Conservation (phyloP, 2,329 filamentous ascomycete species). For the Cladorrhinum sp. region DNA sequence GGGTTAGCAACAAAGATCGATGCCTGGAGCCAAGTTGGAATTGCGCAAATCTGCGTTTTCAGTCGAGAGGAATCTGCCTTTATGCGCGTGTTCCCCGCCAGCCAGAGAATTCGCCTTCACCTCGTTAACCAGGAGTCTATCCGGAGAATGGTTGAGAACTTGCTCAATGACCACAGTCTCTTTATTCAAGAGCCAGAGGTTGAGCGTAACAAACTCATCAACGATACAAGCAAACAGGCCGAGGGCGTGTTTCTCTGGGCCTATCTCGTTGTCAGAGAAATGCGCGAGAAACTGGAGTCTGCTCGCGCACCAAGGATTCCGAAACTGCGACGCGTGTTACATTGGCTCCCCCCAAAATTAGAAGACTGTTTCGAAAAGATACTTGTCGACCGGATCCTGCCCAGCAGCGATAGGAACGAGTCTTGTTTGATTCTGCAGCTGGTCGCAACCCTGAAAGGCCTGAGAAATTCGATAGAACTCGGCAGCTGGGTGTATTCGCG, state of each 20-base stretch:
- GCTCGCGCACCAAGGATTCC: neutral
- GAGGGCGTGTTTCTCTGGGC: neutral
- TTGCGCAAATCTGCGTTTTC: conserved; percentile 8
- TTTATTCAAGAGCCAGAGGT: neutral
- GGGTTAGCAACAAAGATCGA: neutral
- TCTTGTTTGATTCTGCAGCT: neutral
- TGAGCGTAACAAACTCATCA: neutral
- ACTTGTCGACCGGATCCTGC: neutral
- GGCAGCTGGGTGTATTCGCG: neutral
- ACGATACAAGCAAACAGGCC: neutral
- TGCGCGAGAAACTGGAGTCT: neutral
- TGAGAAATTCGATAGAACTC: neutral
- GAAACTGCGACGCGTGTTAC: neutral
- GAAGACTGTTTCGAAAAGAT: neutral
- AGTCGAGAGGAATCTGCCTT: conserved; percentile 3
- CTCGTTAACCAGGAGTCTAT: neutral
- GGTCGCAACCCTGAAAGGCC: neutral
- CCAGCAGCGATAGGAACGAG: neutral
- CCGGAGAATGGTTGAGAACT: neutral
- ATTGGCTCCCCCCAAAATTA: neutral
- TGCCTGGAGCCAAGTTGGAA: neutral
- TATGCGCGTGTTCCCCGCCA: neutral
- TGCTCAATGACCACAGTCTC: neutral
- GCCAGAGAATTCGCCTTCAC: neutral
- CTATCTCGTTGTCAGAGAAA: neutral